Evolutionary conservation across 2,329 filamentous ascomycete species (phyloP).

Genomic region (Elsinoe arachidis): DNA sequence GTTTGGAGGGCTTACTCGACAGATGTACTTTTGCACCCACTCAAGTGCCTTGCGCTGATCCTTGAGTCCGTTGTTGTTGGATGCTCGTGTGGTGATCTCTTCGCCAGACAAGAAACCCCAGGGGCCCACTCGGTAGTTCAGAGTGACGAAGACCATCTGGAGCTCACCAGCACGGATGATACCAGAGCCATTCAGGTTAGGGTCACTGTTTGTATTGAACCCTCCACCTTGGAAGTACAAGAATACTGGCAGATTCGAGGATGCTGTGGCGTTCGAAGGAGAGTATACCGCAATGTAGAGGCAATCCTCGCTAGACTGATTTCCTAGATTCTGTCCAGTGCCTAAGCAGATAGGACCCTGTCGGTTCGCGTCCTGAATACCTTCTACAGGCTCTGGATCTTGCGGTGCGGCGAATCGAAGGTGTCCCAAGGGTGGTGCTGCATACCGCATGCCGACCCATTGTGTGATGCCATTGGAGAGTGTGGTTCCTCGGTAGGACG

Average conservation of each 20-base stretch:
- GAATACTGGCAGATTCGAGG: conserved; percentile 55
- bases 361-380: conserved; percentile 2
- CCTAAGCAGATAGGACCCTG: conserved; percentile 32
- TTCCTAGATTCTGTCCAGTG: conserved; percentile 23
- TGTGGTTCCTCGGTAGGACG: conserved; percentile 52
- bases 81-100: conserved; percentile 42
- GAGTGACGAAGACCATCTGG: conserved; percentile 59
- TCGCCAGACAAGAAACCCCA: conserved; percentile 62
- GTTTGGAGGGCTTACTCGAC: conserved; percentile 27
- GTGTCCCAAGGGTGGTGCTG: conserved; percentile 56
- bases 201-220: conserved; percentile 39
- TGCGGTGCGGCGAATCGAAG: conserved; percentile 60
- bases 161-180: conserved; percentile 51
- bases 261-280: conserved; percentile 43
- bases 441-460: conserved; percentile 70
- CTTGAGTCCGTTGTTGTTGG: conserved; percentile 59
- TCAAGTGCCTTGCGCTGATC: conserved; percentile 61
- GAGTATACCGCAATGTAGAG: conserved; percentile 59
- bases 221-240: conserved; percentile 45
- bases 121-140: conserved; percentile 69
- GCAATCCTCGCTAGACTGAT: conserved; percentile 54
- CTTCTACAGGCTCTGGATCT: conserved; percentile 42
- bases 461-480: conserved; percentile 52
- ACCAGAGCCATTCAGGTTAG: conserved; percentile 51
- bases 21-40: conserved; percentile 61